Conservation (phyloP, 805 yeast species). For the Starmerella powellii region DNA sequence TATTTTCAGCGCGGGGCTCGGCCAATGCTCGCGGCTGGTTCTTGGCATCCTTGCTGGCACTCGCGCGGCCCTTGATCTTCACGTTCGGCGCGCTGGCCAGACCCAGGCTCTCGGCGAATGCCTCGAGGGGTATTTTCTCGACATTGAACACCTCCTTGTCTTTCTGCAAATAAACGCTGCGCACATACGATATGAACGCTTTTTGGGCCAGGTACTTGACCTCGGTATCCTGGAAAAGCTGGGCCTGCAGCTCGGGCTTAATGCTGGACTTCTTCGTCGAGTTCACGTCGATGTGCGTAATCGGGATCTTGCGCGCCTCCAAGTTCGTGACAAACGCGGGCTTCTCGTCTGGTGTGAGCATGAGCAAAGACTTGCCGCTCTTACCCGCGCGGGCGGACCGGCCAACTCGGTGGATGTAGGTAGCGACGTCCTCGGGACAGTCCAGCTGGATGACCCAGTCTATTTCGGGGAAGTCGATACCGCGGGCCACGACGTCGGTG, state of each 20-base stretch:
- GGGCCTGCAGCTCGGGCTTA: slow-evolving; percentile 70
- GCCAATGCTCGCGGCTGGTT: slow-evolving; percentile 65
- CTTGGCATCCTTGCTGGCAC: slow-evolving; percentile 33
- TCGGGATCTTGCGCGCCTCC: slow-evolving; percentile 50
- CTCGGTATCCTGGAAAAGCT: slow-evolving; percentile 84
- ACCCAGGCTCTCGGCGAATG: slow-evolving; percentile 77
- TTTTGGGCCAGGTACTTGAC: slow-evolving; percentile 89
- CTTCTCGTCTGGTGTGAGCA: slow-evolving; percentile 77
- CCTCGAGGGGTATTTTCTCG: slow-evolving; percentile 65
- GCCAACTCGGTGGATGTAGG: slow-evolving; percentile 85
- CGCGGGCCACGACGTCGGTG: slow-evolving; percentile 86
- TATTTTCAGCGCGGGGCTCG: slow-evolving; percentile 32
- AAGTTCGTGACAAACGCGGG: slow-evolving; percentile 53
- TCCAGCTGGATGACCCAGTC: slow-evolving; percentile 93
- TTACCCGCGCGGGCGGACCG: slow-evolving; percentile 82
- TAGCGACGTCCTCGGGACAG: slow-evolving; percentile 81
- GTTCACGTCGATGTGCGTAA: slow-evolving; percentile 61
- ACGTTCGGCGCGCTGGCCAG: slow-evolving; percentile 94
- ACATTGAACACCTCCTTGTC: slow-evolving; percentile 78
- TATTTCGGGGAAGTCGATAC: slow-evolving; percentile 82
- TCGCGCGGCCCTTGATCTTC: slow-evolving; percentile 42
- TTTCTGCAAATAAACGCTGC: slow-evolving; percentile 72
- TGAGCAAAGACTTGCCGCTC: slow-evolving; percentile 65
- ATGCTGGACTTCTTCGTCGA: slow-evolving; percentile 63
- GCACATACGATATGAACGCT: slow-evolving; percentile 83